Evolutionary conservation across 768 basidiomycete species (phyloP), one percentile per base, ranked within the genome.

Genomic region (Cubamyces lactineus): DNA sequence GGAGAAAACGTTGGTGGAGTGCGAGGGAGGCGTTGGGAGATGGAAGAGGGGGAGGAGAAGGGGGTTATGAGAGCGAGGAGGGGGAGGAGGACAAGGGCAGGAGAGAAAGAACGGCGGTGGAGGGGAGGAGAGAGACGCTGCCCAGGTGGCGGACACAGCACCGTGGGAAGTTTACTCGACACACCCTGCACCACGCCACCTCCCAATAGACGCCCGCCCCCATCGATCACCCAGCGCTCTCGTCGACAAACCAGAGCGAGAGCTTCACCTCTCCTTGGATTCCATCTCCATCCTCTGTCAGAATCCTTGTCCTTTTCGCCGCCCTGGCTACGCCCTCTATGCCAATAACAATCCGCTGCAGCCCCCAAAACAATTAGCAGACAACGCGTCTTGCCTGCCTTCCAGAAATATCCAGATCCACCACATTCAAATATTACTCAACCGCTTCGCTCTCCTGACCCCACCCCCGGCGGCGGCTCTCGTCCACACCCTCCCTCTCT

Each of bases 41-140:
- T n/a, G 63, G 64, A 59, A 45, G 62, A 70, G 68, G 66, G 68
- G 68, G 67, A 66, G 42, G 39, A 16, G 55, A 48, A 23, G 52
- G 41, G 51, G 43, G 43, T 48, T 47, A 52, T 57, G 59, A 55
- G 61, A 50, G 58, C 53, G 48, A 43, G 69, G 67, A 66, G 48
- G n/a, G 17, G 24, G 59, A 59, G 55, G 53, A 51, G 38, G 64
- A 63, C 63, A 66, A 66, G 63, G 65, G 69, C 66, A 71, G 71
- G 61, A 65, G 59, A 63, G 59, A 72, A 69, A 68, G 62, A 52
- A 65, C 63, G 67, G 69, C 62, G 64, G 66, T 56, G 63, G 69
- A 65, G 67, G 68, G 61, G 67, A 75, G 77, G 67, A 28, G 24
- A 48, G 47, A 49, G 76, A 76, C 59, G 67, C 61, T 60, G 62